Conservation (phyloP, 768 basidiomycete species). For the Fomitopsis serialis region DNA sequence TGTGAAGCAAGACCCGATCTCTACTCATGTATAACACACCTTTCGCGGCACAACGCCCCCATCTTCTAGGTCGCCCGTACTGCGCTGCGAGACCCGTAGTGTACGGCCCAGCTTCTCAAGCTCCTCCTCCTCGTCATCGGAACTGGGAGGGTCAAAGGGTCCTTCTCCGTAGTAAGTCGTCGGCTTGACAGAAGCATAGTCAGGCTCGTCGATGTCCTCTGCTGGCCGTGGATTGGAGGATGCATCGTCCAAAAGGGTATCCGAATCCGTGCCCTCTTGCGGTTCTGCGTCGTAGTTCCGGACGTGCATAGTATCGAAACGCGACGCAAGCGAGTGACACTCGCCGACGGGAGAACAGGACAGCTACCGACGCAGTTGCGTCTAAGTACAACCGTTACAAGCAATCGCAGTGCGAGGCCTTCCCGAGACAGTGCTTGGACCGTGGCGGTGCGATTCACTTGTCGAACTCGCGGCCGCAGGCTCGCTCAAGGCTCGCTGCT, state of each 20-base stretch:
- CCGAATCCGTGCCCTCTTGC: not conserved
- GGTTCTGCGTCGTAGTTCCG: not conserved
- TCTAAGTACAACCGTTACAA: too few relatives aligned
- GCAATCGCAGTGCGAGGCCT: too few relatives aligned
- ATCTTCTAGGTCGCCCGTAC: conserved; percentile 17
- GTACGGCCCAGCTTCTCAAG: conserved; percentile 39
- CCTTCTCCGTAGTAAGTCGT: conserved; percentile 67
- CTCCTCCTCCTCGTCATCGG: conserved; percentile 62
- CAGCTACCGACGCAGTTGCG: too few relatives aligned
- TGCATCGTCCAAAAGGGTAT: not conserved
- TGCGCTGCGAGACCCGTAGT: conserved; percentile 23
- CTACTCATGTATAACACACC: conserved; percentile 21
- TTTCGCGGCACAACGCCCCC: conserved; percentile 30
- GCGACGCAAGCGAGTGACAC: too few relatives aligned
- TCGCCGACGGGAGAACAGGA: too few relatives aligned
- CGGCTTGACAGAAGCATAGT: conserved; percentile 13
- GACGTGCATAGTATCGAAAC: not conserved
- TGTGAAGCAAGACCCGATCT: conserved; percentile 15
- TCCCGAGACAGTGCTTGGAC: too few relatives aligned
- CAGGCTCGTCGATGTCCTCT: conserved; percentile 1
- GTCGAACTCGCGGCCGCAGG: too few relatives aligned
- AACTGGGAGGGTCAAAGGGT: conserved; percentile 71
- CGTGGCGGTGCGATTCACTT: too few relatives aligned
- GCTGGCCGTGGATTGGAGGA: not conserved
- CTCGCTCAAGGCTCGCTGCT: too few relatives aligned